Base-by-base conservation (phyloP, 1,284 basidiomycete genomes). In the Cutaneotrichosporon arboriforme region DNA sequence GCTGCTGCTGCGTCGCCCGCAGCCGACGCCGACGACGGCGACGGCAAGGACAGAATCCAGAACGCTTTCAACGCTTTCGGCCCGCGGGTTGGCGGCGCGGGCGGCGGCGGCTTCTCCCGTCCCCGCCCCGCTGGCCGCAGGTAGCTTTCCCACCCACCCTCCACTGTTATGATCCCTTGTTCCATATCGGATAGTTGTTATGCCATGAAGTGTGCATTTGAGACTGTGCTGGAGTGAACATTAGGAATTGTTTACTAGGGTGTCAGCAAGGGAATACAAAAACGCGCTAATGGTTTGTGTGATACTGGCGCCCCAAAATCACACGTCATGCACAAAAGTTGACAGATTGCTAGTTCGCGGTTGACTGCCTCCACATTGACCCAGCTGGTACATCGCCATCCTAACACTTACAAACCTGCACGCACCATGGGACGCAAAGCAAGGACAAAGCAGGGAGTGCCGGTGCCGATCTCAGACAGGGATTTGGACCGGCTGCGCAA, bases 361-460 rank as follows among this genome's bases (percentile, higher is more conserved):
- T 17, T 21, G 20, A 23, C 41, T 14, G 38, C 38, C 38, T 40
- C 38, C 38, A 40, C 38, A 37, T 37, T 15, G 7, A 37, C 17
- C 10, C 17, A 40, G 8, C 38, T 40, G n/a, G 20, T 17, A 37
- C 34, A 18, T 22, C 26, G n/a, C 26, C 22, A 35, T 34, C 36
- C n/a, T 20, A n/a, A 39, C 23, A 22, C 22, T 23, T 31, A 23
- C 17, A 15, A 4, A 7, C 34, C 45, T 22, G 26, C 34, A 40
- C 44, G 39, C 31, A 41, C 26, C 43, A 55, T 94, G 90, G 92
- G 92, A 66, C 83, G 90, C 70, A 84, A 90, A 66, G 84, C 90
- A 62, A 90, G 88, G 77, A 87, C 88, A 77, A 96, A 96, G 79
- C 92, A 97, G 76, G 82, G 79, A 0, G 78, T 84, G 4, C 90